Evolutionary conservation across 345 rosid species (phyloP).

Genomic region (Erysimum cheiranthoides): DNA sequence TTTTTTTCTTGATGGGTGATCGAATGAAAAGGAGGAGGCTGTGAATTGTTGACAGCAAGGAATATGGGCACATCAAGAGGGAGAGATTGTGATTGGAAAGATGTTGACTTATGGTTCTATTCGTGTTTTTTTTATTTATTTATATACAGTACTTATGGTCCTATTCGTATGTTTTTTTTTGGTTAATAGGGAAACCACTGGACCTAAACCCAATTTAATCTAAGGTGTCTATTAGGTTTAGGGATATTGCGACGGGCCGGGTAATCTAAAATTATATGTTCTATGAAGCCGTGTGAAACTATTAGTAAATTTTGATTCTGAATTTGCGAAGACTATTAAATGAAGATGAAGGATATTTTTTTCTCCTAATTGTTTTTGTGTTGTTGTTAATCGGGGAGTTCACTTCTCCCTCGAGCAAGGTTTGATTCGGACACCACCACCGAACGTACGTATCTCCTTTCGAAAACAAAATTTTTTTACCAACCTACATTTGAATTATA

Average conservation of each 20-base stretch:
- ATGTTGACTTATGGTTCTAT: slow-evolving; percentile 39
- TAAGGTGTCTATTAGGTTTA: not conserved
- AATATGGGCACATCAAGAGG: slow-evolving; percentile 44
- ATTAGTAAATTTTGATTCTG: not conserved
- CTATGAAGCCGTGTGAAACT: not conserved
- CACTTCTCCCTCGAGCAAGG: no score
- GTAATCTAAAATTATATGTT: not conserved
- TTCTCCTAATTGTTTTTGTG: not conserved
- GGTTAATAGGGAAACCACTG: not conserved
- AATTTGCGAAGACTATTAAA: not conserved
- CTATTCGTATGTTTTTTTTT: slow-evolving; percentile 13
- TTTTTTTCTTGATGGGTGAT: slow-evolving; percentile 25
- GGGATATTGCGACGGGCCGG: not conserved
- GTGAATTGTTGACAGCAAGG: slow-evolving; percentile 48
- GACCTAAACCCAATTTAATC: not conserved
- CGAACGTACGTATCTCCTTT: no score
- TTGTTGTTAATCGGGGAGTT: no score
- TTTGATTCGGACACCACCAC: no score
- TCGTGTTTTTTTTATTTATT: slow-evolving; percentile 15
- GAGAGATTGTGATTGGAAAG: slow-evolving; percentile 42
- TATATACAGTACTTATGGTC: not conserved
- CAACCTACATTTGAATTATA: not conserved
- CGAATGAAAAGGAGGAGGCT: slow-evolving; percentile 36
- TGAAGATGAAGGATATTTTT: not conserved
- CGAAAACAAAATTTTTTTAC: not conserved